Base-by-base conservation (phyloP, 345 rosid species). In the Boechera stricta region DNA sequence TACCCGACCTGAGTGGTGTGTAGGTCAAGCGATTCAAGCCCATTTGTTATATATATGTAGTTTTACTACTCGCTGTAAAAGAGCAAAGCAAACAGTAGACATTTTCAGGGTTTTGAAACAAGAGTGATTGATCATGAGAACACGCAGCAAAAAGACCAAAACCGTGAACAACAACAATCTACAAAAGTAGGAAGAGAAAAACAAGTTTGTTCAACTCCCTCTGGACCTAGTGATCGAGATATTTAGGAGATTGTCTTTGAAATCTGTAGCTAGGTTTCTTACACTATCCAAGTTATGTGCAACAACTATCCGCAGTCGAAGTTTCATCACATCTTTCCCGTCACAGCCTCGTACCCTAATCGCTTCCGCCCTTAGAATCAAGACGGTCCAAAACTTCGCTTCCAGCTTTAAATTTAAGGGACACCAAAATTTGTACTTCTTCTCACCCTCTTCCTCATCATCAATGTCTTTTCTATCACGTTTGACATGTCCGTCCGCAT, bases 241-340 rank as follows among this genome's bases (percentile, higher is more conserved):
- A 9, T 0, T 67, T 29, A 36, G 32, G 38, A 54, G 73, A 10
- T 26, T 53, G n/a, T 63, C 73, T 15, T 12, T 13, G 33, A 67
- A 35, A 67, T 21, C 47, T 2, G 12, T 41, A 39, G 62, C 39
- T 26, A 69, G 62, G 52, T 69, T 26, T 39, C 63, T 69, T 6
- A 24, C 42, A 21, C 51, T 69, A 54, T 69, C 62, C 26, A 54
- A 69, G 73, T 26, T 4, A 54, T 69, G 73, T 51, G 49, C 10
- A 26, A 54, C 2, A 4, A n/a, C 56, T 26, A 54, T 69, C 16
- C 26, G 51, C 52, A 15, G 51, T 54, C 10, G 0, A 54, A 5
- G 29, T 5, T 54, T 69, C 28, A 10, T 69, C 28, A 69, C 6
- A 52, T 52, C 60, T 2, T 52, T 12, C 9, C 49, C 49, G 1